Base-by-base conservation (phyloP, 768 basidiomycete species). In the Podaxis sp. region DNA sequence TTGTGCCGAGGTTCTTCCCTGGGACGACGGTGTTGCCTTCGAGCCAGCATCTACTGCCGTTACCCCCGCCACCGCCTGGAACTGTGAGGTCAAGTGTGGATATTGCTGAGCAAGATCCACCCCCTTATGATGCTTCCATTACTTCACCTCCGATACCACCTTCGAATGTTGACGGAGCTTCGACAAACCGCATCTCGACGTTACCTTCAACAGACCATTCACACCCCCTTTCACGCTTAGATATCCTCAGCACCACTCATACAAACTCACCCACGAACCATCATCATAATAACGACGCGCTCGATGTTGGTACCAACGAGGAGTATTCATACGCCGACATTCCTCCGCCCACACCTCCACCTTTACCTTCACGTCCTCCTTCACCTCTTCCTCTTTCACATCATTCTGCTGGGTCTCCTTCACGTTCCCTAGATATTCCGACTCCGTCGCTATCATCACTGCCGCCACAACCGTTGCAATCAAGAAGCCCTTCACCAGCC, bases 1-100 rank as follows among this genome's bases (percentile, higher is more conserved):
- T 86, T 70, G 71, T 83, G 19, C 83, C 84, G 71, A 80, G 83
- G 68, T 85, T 79, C 71, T 85, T 85, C 80, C 85, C 84, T 28
- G 82, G 81, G 8, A 81, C 82, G 12, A 81, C 82, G 12, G 51
- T 52, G 19, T 30, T 52, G 17, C 39, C 30, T 11, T 24, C 24
- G 19, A 12, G 12, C 9, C 51, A 40, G 26, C n/a, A 26, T 4
- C 33, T 33, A 2, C 6, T 13, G 4, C n/a, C 22, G 36, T 22
- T 26, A 5, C 59, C 49, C 17, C 22, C 49, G 28, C 44, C 26
- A 11, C 15, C 48, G 33, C 8, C 19, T 42, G 26, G 24, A 6
- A 15, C 22, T 11, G 38, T 11, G 11, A 6, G 48, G 17, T 40
- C 22, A 12, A 19, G 49, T 40, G 13, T 24, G 17, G 52, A 17